These are phyloP conservation scores for Trichoderma koningii DNA, from an alignment of 2,329 filamentous ascomycete genomes.

Conservation along the genomic window DNA sequence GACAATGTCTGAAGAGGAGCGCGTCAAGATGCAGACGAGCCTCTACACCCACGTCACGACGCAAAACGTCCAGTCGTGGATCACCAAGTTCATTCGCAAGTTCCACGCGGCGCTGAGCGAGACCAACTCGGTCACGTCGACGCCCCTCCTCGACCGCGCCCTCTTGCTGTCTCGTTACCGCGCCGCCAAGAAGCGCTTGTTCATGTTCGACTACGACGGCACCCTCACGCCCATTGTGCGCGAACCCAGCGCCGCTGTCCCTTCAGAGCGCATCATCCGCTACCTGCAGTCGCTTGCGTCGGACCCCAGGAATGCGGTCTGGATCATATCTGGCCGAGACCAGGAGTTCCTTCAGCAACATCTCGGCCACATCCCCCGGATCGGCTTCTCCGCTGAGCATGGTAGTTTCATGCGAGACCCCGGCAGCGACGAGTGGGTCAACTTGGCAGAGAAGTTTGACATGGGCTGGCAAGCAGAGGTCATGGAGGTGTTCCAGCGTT, in stretches of 20 bases:
- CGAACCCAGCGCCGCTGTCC: conserved; percentile 85
- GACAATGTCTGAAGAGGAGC: conserved; percentile 69
- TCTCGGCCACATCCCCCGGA: conserved; percentile 83
- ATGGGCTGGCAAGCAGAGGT: conserved; percentile 94
- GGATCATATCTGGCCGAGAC: conserved; percentile 96
- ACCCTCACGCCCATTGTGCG: conserved; percentile 94
- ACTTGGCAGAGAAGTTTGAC: conserved; percentile 80
- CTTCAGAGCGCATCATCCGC: conserved; percentile 78
- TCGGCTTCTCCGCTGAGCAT: conserved; percentile 96
- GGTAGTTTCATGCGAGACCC: conserved; percentile 92
- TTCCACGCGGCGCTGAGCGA: conserved; percentile 79
- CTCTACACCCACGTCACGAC: conserved; percentile 83
- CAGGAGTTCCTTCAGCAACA: conserved; percentile 88
- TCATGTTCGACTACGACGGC: conserved; percentile 99
- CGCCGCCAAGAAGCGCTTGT: conserved; percentile 74
- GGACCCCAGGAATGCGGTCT: conserved; percentile 84
- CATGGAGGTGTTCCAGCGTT: conserved; percentile 80
- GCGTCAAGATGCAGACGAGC: conserved; percentile 67
- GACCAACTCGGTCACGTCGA: conserved; percentile 72
- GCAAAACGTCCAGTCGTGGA: conserved; percentile 87
- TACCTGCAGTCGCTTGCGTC: conserved; percentile 77
- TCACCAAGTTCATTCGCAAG: conserved; percentile 73
- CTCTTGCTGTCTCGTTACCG: conserved; percentile 74
- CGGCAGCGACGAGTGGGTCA: conserved; percentile 76
- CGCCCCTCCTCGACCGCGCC: conserved; percentile 77